phyloP scores from a whole-genome alignment of 805 yeast genomes.

The Metschnikowia similis region DNA sequence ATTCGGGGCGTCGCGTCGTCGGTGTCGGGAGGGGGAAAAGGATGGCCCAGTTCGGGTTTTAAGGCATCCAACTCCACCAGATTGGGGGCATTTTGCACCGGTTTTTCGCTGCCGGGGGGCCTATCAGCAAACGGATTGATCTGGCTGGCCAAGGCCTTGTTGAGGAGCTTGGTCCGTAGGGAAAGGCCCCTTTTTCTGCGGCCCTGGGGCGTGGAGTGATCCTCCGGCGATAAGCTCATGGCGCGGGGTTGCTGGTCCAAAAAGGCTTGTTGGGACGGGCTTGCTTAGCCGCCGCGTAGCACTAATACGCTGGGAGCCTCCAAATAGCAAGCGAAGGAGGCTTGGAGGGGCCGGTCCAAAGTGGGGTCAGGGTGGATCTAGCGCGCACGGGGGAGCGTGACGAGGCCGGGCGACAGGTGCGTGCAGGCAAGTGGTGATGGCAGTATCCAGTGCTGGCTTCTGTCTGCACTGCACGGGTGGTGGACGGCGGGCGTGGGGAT shows the following conservation, averaged over 20 bases:
- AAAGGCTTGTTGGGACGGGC: neutral
- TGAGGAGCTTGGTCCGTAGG: conserved; percentile 61
- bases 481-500: neutral
- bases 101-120: conserved; percentile 6
- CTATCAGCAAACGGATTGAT: conserved; percentile 21
- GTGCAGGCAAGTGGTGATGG: neutral
- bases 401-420: neutral
- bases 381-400: neutral
- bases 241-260: neutral
- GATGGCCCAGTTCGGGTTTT: neutral
- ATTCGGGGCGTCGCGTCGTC: conserved; percentile 1
- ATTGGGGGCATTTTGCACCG: conserved; percentile 8
- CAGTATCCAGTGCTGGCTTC: neutral
- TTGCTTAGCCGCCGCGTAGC: neutral
- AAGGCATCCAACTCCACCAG: conserved; percentile 6
- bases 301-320: neutral
- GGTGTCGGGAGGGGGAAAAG: neutral
- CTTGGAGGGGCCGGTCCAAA: neutral
- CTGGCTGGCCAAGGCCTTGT: conserved; percentile 29
- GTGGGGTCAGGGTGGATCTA: neutral
- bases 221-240: conserved; percentile 1
- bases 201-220: conserved; percentile 16
- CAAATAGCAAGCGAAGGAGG: neutral
- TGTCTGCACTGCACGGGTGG: too few species aligned
- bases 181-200: conserved; percentile 62